Percentiles rank a stretch among this genome's conserved stretches.
phyloP scores from a whole-genome alignment of 352 stramenopile genomes.

The Pythium scleroteichum region DNA sequence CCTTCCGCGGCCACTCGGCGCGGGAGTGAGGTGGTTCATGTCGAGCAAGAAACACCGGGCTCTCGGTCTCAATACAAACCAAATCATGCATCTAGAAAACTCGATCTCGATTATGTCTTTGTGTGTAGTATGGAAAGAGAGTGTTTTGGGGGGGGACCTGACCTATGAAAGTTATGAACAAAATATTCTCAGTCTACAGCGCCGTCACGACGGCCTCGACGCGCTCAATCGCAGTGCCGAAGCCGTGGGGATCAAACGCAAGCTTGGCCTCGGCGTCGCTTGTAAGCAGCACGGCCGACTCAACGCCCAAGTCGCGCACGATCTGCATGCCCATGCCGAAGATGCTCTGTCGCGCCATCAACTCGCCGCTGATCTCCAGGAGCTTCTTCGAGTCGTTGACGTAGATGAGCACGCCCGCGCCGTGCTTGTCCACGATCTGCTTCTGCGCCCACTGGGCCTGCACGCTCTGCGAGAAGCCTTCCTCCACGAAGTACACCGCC shows the following conservation, averaged over 20 bases:
- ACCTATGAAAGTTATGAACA: constrained; percentile 3
- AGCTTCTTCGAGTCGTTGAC: constrained; percentile 57
- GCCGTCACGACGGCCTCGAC: constrained; percentile 14
- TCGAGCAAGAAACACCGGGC: not conserved
- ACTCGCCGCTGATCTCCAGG: constrained; percentile 74
- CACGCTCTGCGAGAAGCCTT: constrained; percentile 48
- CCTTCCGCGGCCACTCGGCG: constrained; percentile 16
- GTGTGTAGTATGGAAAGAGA: too few species aligned
- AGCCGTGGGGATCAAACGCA: constrained; percentile 65
- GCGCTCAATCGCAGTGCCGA: constrained; percentile 49
- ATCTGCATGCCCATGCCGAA: constrained; percentile 86
- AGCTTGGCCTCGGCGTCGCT: constrained; percentile 29
- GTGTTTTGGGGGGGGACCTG: not conserved
- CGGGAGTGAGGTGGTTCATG: constrained; percentile 3
- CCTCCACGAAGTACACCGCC: constrained; percentile 71
- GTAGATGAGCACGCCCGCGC: constrained; percentile 61
- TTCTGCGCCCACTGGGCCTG: constrained; percentile 74
- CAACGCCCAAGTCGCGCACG: constrained; percentile 48
- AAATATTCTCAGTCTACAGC: not conserved
- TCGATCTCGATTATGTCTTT: too few species aligned
- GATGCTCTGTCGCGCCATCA: constrained; percentile 84
- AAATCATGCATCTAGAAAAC: too few species aligned
- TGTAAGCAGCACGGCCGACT: constrained; percentile 55
- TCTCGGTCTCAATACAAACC: too few species aligned
- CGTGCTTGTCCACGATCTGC: constrained; percentile 35